Evolutionary conservation across 2,329 filamentous ascomycete species (phyloP), one percentile per base, ranked within the genome.

Genomic region (Ilyonectria destructans): DNA sequence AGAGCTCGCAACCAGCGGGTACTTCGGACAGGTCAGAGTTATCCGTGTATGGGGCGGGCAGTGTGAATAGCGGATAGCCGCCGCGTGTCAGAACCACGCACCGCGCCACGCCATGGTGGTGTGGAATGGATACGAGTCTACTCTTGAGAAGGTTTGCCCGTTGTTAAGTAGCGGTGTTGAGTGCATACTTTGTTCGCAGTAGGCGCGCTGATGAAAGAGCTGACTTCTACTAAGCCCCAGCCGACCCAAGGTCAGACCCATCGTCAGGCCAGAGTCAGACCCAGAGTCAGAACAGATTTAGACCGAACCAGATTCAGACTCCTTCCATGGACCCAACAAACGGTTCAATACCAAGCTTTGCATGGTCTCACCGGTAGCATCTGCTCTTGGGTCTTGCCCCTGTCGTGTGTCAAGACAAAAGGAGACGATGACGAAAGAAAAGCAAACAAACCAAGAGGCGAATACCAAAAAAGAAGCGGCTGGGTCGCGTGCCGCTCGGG

Each of bases 291-390:
- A 49, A 37, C 37, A 45, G 43, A 45, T 59, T 59, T 35, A 43
- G 26, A 26, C 26, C 26, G 26, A 6, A 40, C 37, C 37, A 40
- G 37, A 40, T 40, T n/a, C 40, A 43, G 40, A n/a, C 40, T 43
- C 37, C 13, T 43, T 5, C 37, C 40, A 43, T 43, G 15, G 15
- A 43, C 40, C 48, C 46, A 60, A 51, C 46, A 60, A 46, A 52
- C 58, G 49, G 33, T 21, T 52, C 48, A 21, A 43, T 59, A 46
- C 33, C 48, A 60, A 60, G 48, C 58, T 52, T 60, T 33, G 46
- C 48, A 33, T 35, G 58, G 46, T 6, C 21, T 35, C 7, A n/a
- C 17, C 21, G 21, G 26, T 6, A 26, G 26, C 17, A 17, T 43
- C 15, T n/a, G 7, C 40, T 17, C n/a, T 43, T 43, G 40, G n/a